These are phyloP conservation scores for Trichoderma polysporum DNA, from an alignment of 2,329 filamentous ascomycete genomes.

Conservation along the genomic window DNA sequence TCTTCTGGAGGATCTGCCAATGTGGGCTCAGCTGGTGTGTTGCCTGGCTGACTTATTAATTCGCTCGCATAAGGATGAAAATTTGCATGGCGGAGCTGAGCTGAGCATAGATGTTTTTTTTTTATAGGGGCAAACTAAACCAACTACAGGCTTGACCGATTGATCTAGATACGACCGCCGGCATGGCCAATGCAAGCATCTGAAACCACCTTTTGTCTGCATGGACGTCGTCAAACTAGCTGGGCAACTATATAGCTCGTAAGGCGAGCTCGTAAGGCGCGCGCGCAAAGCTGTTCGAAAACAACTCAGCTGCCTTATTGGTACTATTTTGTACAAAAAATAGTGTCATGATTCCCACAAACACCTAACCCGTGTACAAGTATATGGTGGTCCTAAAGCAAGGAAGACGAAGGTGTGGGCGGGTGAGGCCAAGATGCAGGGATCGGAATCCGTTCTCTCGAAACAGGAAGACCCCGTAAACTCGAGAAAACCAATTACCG, in stretches of 20 bases:
- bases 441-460: not conserved
- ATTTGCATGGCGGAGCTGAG: not conserved
- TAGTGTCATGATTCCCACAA: not conserved
- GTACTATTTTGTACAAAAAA: not conserved
- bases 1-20: not conserved
- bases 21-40: not conserved
- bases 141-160: not conserved
- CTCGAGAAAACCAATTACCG: not conserved
- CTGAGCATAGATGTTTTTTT: not conserved
- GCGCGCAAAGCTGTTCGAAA: not conserved
- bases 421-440: not conserved
- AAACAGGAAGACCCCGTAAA: not conserved
- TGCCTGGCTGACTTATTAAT: not conserved
- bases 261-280: not conserved
- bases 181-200: not conserved
- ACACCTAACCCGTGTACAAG: not conserved
- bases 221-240: not conserved
- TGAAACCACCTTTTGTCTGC: not conserved
- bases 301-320: not conserved
- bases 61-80: not conserved
- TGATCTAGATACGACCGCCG: not conserved
- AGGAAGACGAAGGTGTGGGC: not conserved
- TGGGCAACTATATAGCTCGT: not conserved
- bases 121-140: not conserved
- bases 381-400: not conserved